These are phyloP conservation scores for Microcyclospora tardicrescens DNA, from an alignment of 2,329 filamentous ascomycete genomes.

Conservation along the genomic window DNA sequence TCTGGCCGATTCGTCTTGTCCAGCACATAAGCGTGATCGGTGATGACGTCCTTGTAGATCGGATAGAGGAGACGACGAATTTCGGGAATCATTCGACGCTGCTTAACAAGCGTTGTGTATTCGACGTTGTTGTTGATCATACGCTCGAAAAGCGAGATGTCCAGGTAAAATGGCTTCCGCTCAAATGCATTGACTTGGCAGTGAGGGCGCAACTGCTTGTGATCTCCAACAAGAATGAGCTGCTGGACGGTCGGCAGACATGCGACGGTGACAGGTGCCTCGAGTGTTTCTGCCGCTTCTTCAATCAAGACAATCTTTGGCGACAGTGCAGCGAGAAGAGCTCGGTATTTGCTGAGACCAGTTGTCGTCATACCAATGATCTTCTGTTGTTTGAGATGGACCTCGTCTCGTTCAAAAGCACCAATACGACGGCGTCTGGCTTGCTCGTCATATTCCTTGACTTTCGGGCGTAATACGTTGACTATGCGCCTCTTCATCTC, in stretches of 20 bases:
- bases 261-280: constrained; percentile 47
- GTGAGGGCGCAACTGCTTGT: constrained; percentile 62
- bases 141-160: constrained; percentile 68
- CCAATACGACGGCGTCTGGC: constrained; percentile 43
- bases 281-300: constrained; percentile 65
- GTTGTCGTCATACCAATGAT: constrained; percentile 64
- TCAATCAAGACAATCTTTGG: constrained; percentile 63
- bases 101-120: constrained; percentile 51
- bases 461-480: constrained; percentile 36
- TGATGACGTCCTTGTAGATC: constrained; percentile 46
- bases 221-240: constrained; percentile 62
- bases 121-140: constrained; percentile 54
- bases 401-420: constrained; percentile 46
- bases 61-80: constrained; percentile 48
- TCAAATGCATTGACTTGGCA: constrained; percentile 50
- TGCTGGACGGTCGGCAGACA: constrained; percentile 52
- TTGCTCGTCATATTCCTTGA: constrained; percentile 37
- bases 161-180: constrained; percentile 49
- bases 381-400: constrained; percentile 47
- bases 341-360: constrained; percentile 67
- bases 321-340: constrained; percentile 50
- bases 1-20: constrained; percentile 32
- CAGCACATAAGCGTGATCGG: constrained; percentile 46
- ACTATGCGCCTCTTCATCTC: constrained; percentile 38
- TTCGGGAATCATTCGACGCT: constrained; percentile 61